Evolutionary conservation across 106 monocot genomes (phyloP), one percentile per base, ranked within the genome.

Genomic region (Apostasia shenzhenica): DNA sequence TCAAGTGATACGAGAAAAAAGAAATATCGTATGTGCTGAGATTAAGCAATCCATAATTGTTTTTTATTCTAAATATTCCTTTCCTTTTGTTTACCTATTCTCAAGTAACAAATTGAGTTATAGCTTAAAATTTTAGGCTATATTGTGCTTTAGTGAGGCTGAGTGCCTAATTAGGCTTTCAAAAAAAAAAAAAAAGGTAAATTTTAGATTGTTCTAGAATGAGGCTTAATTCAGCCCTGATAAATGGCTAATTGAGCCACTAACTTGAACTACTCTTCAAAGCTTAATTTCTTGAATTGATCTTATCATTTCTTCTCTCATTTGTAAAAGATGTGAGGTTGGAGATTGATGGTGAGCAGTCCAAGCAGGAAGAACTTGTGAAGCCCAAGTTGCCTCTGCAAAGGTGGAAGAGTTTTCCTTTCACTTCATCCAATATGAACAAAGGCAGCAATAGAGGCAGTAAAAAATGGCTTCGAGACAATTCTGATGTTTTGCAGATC

Each of bases 381-480:
- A 89, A 68, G 69, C 48, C 55, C 45, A 62, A 45, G 37, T 65
- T 13, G 48, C 70, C 79, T 4, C 45, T 79, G 14, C 50, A 70
- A 1, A 85, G 77, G 69, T 81, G 76, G 76, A 99, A 90, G 71
- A 92, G 93, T 63, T 76, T 71, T 11, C 82, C 95, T 26, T 66
- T 66, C 1, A 51, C 45, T 44, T 50, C 60, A 9, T 63, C 66
- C 50, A 69, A 51, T 50, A 59, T 68, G 12, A 81, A 46, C 55
- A 81, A 67, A 56, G 65, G 81, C 12, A 69, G 80, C 8, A 48
- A 46, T 44, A 81, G 85, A 68, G 71, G 75, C 14, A 66, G 76
- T 45, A 85, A 68, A 67, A 94, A 82, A 66, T 80, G 92, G 79
- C 57, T 70, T 0, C 83, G 79, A 69, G 87, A 92, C 14, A 50